Evolutionary conservation across 2,329 filamentous ascomycete genomes (phyloP).

Genomic region (Fusarium sarcochroum): DNA sequence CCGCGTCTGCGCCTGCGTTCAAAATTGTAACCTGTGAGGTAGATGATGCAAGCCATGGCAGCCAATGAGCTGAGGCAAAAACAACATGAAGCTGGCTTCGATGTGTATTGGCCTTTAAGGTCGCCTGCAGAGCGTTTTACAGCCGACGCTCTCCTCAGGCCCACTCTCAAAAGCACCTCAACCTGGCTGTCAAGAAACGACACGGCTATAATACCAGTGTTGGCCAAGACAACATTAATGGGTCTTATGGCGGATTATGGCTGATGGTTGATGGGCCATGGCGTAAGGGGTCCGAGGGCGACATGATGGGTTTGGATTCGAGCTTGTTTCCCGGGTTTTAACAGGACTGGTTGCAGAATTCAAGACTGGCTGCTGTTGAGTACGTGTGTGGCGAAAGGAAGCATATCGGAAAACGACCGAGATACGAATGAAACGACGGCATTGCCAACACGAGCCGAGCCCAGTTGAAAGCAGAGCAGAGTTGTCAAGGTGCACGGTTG

Average conservation of each 20-base stretch:
- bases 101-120: constrained; percentile 33
- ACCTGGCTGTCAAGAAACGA: constrained; percentile 15
- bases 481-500: constrained; percentile 7
- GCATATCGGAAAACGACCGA: constrained; percentile 42
- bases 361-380: constrained; percentile 1
- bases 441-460: constrained; percentile 20
- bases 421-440: constrained; percentile 31
- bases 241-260: constrained; percentile 35
- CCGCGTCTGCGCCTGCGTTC: constrained; percentile 5
- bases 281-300: constrained; percentile 29
- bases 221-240: constrained; percentile 13
- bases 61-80: constrained; percentile 37
- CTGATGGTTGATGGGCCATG: constrained; percentile 32
- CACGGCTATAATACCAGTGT: constrained; percentile 10
- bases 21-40: constrained; percentile 25
- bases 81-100: constrained; percentile 26
- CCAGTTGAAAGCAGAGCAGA: not conserved
- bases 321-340: constrained; percentile 26
- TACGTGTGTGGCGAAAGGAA: constrained; percentile 32
- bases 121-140: constrained; percentile 36
- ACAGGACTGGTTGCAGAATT: constrained; percentile 12
- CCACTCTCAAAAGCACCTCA: constrained; percentile 10
- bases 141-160: constrained; percentile 11
- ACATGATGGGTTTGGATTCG: constrained; percentile 11
- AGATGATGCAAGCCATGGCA: constrained; percentile 27